These are phyloP conservation scores for Cicer pinnatifidum DNA, from an alignment of 306 rosid species.

Conservation along the genomic window DNA sequence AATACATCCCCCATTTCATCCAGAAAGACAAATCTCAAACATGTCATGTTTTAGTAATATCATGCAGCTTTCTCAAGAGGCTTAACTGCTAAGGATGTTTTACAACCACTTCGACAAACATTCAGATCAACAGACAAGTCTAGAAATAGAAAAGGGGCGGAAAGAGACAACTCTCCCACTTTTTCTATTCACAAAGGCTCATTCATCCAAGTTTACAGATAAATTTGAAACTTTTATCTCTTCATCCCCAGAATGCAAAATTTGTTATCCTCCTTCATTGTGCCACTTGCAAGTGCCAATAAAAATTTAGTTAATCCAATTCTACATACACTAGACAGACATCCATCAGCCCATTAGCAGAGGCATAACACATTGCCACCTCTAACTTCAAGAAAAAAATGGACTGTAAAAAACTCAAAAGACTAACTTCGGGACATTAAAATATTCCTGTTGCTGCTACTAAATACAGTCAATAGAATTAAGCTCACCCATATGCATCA, in stretches of 20 bases:
- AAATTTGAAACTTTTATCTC: conserved; percentile 29
- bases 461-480: conserved; percentile 35
- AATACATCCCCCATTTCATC: conserved; percentile 34
- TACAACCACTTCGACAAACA: conserved; percentile 19
- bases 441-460: conserved; percentile 37
- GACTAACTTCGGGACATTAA: conserved; percentile 34
- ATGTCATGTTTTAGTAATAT: conserved; percentile 18
- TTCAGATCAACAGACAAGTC: conserved; percentile 38
- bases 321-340: conserved; percentile 21
- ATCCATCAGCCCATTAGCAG: conserved; percentile 13
- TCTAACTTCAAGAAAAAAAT: conserved; percentile 33
- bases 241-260: conserved; percentile 27
- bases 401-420: conserved; percentile 29
- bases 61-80: not conserved
- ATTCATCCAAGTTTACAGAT: conserved; percentile 4
- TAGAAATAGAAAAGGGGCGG: conserved; percentile 12
- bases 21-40: conserved; percentile 14
- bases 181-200: conserved; percentile 28
- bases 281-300: conserved; percentile 15
- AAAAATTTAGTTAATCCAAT: conserved; percentile 8
- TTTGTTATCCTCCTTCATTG: conserved; percentile 19
- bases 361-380: not conserved
- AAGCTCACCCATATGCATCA: conserved; percentile 97
- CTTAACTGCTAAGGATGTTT: conserved; percentile 29
- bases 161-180: conserved; percentile 15